A percentile compares a stretch with the other conserved stretches of the same genome.
Evolutionary conservation across 2,329 filamentous ascomycete genomes (phyloP).

Genomic region (Huntiella omanensis): DNA sequence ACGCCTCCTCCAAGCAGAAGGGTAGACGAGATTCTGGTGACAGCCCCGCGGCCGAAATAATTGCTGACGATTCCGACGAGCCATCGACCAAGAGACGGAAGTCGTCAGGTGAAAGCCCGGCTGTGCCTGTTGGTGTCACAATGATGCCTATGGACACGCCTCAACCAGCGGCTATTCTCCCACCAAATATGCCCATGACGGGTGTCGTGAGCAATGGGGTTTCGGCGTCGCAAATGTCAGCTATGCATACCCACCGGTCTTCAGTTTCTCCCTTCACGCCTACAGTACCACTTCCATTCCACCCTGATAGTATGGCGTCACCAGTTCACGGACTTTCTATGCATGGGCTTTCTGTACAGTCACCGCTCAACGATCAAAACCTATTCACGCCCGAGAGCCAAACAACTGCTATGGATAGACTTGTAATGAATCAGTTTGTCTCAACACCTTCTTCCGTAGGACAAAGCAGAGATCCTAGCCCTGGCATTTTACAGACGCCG

Average conservation of each 20-base stretch:
- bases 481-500: conserved; percentile 20
- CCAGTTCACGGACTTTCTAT: conserved; percentile 10
- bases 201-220: conserved; percentile 1
- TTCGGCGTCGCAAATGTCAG: conserved; percentile 22
- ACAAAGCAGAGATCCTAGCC: conserved; percentile 61
- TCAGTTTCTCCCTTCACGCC: conserved; percentile 36
- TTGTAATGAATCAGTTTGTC: conserved; percentile 44
- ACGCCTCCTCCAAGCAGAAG: not conserved
- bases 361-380: conserved; percentile 21
- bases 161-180: conserved; percentile 11
- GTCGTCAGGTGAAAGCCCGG: conserved; percentile 40
- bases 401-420: conserved; percentile 31
- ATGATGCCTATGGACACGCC: conserved; percentile 66
- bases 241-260: conserved; percentile 15
- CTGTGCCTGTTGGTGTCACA: conserved; percentile 52
- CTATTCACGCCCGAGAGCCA: conserved; percentile 17
- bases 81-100: conserved; percentile 68
- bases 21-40: conserved; percentile 8
- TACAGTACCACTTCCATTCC: conserved; percentile 24
- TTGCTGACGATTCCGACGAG: conserved; percentile 12
- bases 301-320: conserved; percentile 25
- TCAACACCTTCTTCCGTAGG: conserved; percentile 56
- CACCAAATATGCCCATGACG: not conserved
- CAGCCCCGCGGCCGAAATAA: conserved; percentile 4
- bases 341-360: conserved; percentile 14